Percentiles rank a stretch among this genome's conserved stretches.
Evolutionary conservation across 2,329 filamentous ascomycete genomes (phyloP).

Genomic region (Laburnicola sp.): DNA sequence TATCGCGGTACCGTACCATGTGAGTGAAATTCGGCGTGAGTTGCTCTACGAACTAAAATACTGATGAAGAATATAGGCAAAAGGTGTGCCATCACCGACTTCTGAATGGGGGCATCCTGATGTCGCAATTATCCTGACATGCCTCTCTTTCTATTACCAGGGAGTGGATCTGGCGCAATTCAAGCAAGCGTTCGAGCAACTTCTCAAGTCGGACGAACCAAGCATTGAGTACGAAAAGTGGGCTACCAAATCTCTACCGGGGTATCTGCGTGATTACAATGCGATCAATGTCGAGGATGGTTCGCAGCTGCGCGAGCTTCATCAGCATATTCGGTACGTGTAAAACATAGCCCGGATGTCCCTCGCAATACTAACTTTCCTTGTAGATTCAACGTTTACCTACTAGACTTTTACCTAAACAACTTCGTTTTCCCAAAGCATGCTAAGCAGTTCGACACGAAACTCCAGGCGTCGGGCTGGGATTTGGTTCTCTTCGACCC

Average conservation of each 20-base stretch:
- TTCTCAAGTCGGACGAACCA: slow-evolving; percentile 61
- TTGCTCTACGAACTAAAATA: background rate
- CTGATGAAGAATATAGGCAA: slow-evolving; percentile 50
- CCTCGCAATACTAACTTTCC: slow-evolving; percentile 7
- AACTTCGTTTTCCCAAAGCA: slow-evolving; percentile 67
- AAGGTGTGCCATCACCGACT: slow-evolving; percentile 64
- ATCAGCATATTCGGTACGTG: slow-evolving; percentile 21
- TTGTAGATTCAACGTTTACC: slow-evolving; percentile 55
- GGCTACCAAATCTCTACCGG: slow-evolving; percentile 54
- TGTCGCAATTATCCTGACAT: slow-evolving; percentile 47
- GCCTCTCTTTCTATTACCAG: slow-evolving; percentile 64
- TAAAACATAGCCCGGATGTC: background rate
- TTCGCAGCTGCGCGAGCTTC: slow-evolving; percentile 52
- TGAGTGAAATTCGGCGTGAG: background rate
- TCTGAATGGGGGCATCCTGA: slow-evolving; percentile 73
- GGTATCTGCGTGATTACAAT: slow-evolving; percentile 56
- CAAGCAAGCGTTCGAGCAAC: slow-evolving; percentile 53
- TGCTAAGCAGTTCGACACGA: slow-evolving; percentile 65
- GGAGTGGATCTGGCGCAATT: slow-evolving; percentile 58
- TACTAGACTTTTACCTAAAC: slow-evolving; percentile 68
- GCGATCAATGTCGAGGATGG: slow-evolving; percentile 63
- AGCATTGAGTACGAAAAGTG: slow-evolving; percentile 60
- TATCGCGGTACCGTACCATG: slow-evolving; percentile 64
- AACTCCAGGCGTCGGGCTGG: slow-evolving; percentile 69
- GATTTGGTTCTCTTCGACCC: slow-evolving; percentile 59